Evolutionary conservation across 352 stramenopile species (phyloP).

Genomic region (Phytophthora pluvialis): DNA sequence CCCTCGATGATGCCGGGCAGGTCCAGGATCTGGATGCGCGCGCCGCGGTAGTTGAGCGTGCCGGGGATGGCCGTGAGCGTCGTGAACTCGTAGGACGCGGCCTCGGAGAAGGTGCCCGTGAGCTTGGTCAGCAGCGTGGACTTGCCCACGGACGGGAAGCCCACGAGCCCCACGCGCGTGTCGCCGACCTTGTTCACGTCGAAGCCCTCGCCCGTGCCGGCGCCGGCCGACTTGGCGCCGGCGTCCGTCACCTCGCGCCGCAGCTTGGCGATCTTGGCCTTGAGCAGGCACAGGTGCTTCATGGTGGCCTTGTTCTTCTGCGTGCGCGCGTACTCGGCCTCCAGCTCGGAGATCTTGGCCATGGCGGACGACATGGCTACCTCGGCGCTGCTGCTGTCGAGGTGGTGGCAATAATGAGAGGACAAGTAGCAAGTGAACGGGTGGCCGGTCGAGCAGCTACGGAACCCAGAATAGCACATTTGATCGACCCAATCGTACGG

Average conservation of each 20-base stretch:
- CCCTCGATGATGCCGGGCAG: constrained; percentile 98
- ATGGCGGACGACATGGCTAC: constrained; percentile 68
- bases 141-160: constrained; percentile 99
- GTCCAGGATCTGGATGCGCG: constrained; percentile 90
- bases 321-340: constrained; percentile 95
- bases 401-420: constrained; percentile 2
- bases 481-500: background rate
- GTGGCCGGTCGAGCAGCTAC: constrained; percentile 14
- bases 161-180: constrained; percentile 97
- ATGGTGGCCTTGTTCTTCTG: constrained; percentile 99
- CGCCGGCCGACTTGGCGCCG: constrained; percentile 68
- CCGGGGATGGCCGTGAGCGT: constrained; percentile 99
- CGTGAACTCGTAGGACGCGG: constrained; percentile 99
- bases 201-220: constrained; percentile 86
- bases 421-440: constrained; percentile 4
- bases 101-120: constrained; percentile 96
- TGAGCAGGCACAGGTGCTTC: constrained; percentile 98
- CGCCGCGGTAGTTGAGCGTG: constrained; percentile 96
- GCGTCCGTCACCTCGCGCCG: constrained; percentile 92
- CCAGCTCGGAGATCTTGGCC: constrained; percentile 83
- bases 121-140: constrained; percentile 97
- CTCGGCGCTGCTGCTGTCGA: background rate
- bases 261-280: constrained; percentile 98
- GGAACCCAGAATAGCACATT: constrained; percentile 19
- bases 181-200: constrained; percentile 96